Evolutionary conservation across 129 eudicot genomes (phyloP).

Genomic region (Escallonia herrerae): DNA sequence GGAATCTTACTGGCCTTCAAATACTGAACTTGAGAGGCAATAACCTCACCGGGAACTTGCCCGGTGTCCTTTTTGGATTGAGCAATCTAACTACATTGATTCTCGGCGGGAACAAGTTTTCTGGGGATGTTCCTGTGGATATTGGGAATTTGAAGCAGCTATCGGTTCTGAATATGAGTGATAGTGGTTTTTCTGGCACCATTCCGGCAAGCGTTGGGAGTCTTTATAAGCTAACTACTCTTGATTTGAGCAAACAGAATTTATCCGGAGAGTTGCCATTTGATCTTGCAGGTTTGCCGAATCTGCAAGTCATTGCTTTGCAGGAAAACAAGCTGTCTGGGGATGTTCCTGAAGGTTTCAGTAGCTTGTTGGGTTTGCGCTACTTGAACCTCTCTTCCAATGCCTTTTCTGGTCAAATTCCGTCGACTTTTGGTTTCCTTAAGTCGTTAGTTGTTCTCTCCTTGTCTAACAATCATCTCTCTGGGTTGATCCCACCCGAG

Average conservation of each 20-base stretch:
- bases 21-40: constrained; percentile 50
- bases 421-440: constrained; percentile 55
- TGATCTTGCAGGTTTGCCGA: constrained; percentile 68
- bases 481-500: constrained; percentile 57
- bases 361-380: constrained; percentile 57
- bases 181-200: constrained; percentile 43
- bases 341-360: constrained; percentile 71
- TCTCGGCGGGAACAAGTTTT: constrained; percentile 44
- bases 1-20: constrained; percentile 36
- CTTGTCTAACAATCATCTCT: constrained; percentile 44
- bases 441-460: constrained; percentile 50
- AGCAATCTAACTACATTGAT: constrained; percentile 44
- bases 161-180: constrained; percentile 47
- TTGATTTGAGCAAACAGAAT: constrained; percentile 68
- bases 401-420: constrained; percentile 56
- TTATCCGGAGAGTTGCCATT: constrained; percentile 57
- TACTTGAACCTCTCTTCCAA: constrained; percentile 66
- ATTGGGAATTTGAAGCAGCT: constrained; percentile 50
- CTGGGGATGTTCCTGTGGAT: constrained; percentile 39
- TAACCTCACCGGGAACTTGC: constrained; percentile 39
- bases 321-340: constrained; percentile 60
- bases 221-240: constrained; percentile 39
- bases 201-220: constrained; percentile 57
- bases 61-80: constrained; percentile 40
- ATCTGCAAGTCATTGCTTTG: constrained; percentile 52